phyloP scores from a whole-genome alignment of 2,329 filamentous ascomycete species.

The Aplosporella prunicola region DNA sequence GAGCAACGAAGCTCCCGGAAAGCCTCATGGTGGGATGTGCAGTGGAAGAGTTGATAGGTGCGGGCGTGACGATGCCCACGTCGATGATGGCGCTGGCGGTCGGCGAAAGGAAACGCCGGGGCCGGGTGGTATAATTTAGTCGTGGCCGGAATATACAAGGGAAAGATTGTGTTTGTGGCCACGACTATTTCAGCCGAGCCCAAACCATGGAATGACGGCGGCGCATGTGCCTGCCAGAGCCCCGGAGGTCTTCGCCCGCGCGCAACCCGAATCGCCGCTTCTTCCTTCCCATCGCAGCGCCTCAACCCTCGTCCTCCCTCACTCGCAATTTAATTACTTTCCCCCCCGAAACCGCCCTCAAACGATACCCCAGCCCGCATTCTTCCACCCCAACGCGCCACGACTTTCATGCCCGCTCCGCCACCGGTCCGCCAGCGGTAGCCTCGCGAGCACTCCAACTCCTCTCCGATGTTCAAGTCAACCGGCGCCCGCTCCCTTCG shows the following conservation, averaged over 20 bases:
- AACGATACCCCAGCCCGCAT: background rate
- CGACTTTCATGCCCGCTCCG: slow-evolving; percentile 6
- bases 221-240: too few relatives aligned
- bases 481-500: slow-evolving; percentile 28
- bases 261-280: too few relatives aligned
- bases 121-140: too few relatives aligned
- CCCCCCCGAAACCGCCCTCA: background rate
- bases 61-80: slow-evolving; percentile 4
- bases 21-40: slow-evolving; percentile 35
- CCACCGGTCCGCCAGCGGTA: too few relatives aligned
- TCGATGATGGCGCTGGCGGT: background rate
- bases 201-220: too few relatives aligned
- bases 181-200: too few relatives aligned
- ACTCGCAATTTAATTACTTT: background rate
- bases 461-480: slow-evolving; percentile 28
- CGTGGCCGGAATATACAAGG: too few relatives aligned
- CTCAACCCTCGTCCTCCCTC: background rate
- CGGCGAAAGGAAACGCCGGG: slow-evolving; percentile 8
- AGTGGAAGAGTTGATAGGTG: background rate
- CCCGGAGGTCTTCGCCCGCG: too few relatives aligned
- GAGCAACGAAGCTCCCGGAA: slow-evolving; percentile 28
- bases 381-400: background rate
- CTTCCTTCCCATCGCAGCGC: too few relatives aligned
- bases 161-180: too few relatives aligned
- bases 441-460: slow-evolving; percentile 15